phyloP scores from a whole-genome alignment of 345 rosid genomes.

The Linum trigynum region DNA sequence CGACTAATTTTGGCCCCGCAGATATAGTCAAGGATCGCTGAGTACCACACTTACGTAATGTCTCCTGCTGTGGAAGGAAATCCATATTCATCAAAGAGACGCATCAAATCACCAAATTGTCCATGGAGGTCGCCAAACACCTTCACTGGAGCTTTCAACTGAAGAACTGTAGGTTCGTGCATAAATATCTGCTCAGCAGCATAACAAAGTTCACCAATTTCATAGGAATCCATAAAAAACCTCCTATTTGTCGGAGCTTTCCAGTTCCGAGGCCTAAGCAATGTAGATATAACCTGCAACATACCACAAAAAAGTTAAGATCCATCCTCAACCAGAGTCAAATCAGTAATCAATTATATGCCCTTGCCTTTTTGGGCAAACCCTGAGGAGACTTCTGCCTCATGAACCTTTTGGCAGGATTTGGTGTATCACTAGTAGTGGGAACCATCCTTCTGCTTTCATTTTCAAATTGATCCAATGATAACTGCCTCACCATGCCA shows the following conservation, averaged over 20 bases:
- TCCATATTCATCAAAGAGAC: conserved; percentile 94
- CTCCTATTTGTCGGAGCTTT: conserved; percentile 84
- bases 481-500: conserved; percentile 94
- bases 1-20: too few relatives aligned
- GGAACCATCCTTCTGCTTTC: conserved; percentile 98
- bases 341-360: background rate
- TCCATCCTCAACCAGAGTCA: background rate
- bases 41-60: conserved; percentile 65
- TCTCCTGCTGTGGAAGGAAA: conserved; percentile 99
- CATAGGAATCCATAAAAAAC: conserved; percentile 94
- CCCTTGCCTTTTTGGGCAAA: conserved; percentile 78
- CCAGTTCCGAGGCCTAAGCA: conserved; percentile 97
- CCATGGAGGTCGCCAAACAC: conserved; percentile 98
- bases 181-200: conserved; percentile 96
- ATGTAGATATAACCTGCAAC: conserved; percentile 72
- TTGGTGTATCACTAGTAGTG: conserved; percentile 52
- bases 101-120: conserved; percentile 95
- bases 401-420: conserved; percentile 66
- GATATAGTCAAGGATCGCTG: background rate
- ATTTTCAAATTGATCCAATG: conserved; percentile 96
- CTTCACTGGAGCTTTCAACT: conserved; percentile 88
- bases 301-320: conserved; percentile 13
- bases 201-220: conserved; percentile 97
- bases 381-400: conserved; percentile 94
- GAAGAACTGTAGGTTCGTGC: conserved; percentile 95